Base-by-base conservation (phyloP, 495 filamentous ascomycete species). In the Xylaria telfairii region DNA sequence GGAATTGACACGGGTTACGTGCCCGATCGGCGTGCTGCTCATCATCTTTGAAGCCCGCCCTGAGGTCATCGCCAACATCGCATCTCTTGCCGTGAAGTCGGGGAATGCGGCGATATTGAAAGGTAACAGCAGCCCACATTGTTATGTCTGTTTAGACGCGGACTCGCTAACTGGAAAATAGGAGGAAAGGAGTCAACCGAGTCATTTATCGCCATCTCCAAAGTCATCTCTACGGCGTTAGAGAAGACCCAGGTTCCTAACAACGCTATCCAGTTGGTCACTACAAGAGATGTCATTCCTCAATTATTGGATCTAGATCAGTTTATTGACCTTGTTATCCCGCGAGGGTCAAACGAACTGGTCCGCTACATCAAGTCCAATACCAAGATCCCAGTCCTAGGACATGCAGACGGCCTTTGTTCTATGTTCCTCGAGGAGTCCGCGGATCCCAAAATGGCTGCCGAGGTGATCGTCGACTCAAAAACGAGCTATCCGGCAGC, bases 11-110 rank as follows among this genome's bases (percentile, higher is more conserved):
- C 90, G 93, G 75, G 89, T 97, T 28, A 92, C 93, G 34, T 98
- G 93, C 76, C 96, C 96, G 2, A 98, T 99, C 72, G 96, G 96
- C 59, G 95, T 98, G 26, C 88, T 99, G 30, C 85, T 99, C 60
- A 97, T 98, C 73, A 98, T 99, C 70, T 99, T 99, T 76, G 96
- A 99, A 81, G 96, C 96, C 28, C 92, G 96, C 37, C 96, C 96
- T 10, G 96, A 99, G 79, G 96, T 99, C 67, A 99, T 99, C 79
- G 96, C 96, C 53, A 99, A 99, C 76, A 98, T 99, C 71, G 93
- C 95, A 65, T 92, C 96, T n/a, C 85, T 99, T 44, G 94, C 96
- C 13, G 91, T 99, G 72, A 99, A 99, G 79, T 98, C 96, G 19
- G 96, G 94, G 67, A 99, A 99, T 83, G 92, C 96, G 32, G 96